These are phyloP conservation scores for Penicillium sp. DNA, from an alignment of 2,329 filamentous ascomycete genomes.

Conservation along the genomic window DNA sequence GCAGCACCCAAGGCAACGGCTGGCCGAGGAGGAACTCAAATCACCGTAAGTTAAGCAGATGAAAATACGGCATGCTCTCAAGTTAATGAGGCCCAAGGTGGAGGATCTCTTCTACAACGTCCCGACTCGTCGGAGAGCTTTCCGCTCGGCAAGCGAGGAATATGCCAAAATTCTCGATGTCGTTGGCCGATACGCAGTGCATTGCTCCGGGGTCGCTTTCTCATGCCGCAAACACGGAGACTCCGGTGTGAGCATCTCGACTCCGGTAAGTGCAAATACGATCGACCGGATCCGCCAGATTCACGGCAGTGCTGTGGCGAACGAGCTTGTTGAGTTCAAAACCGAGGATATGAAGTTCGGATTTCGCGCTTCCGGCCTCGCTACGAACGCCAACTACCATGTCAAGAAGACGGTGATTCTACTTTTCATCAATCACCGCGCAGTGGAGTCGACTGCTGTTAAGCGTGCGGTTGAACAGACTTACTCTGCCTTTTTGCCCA, in stretches of 20 bases:
- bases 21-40: conserved; percentile 86
- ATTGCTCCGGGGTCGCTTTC: conserved; percentile 87
- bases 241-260: conserved; percentile 74
- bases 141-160: conserved; percentile 87
- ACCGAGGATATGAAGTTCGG: conserved; percentile 73
- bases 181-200: conserved; percentile 87
- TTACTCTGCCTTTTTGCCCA: conserved; percentile 82
- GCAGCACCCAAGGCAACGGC: conserved; percentile 84
- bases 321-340: conserved; percentile 77
- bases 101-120: conserved; percentile 98
- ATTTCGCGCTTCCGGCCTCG: conserved; percentile 76
- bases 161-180: conserved; percentile 98
- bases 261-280: conserved; percentile 68
- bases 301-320: conserved; percentile 78
- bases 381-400: conserved; percentile 92
- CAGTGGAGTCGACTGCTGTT: conserved; percentile 83
- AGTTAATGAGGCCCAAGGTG: conserved; percentile 45
- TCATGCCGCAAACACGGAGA: conserved; percentile 97
- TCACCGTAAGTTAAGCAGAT: conserved; percentile 60
- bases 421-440: conserved; percentile 94
- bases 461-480: conserved; percentile 90
- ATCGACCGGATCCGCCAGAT: conserved; percentile 87
- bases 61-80: not conserved
- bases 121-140: conserved; percentile 80
- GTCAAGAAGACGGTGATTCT: conserved; percentile 84